Base-by-base conservation (phyloP, 495 filamentous ascomycete species). In the Pseudoneurospora amorphoporcata region DNA sequence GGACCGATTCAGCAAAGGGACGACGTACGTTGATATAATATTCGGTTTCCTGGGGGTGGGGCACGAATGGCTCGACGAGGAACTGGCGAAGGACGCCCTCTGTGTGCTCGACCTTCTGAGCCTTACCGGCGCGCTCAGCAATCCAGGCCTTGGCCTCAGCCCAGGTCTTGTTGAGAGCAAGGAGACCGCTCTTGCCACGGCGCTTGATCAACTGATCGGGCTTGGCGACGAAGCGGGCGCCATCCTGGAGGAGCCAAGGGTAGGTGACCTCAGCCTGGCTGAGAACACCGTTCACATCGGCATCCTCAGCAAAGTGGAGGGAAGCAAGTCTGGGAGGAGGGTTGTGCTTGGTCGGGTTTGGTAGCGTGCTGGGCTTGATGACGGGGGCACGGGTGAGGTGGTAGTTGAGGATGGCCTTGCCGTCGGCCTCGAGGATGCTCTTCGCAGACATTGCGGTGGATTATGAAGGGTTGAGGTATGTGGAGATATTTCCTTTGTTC, bases 371-470 rank as follows among this genome's bases (percentile, higher is more conserved):
- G 69, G 95, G 94, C 90, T 97, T 97, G 89, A 99, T 98, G 81
- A 97, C 91, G 72, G 95, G 91, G 73, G 95, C 94, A 79, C 95
- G 92, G 76, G 95, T 99, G 87, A 99, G 94, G 89, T 99, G 95
- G 88, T 97, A 99, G 91, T 97, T 98, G 88, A 99, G 87, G 87
- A 99, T 98, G 87, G 95, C 95, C 92, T 99, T 99, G 89, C 95
- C 95, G 86, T 99, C 95, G 87, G 96, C 95, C 86, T 99, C 95
- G 88, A 90, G 84, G 80, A 99, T 98, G 73, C 95, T 91, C 86
- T 99, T 99, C 83, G 95, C 96, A 82, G 95, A 96, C 95, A 99
- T 99, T 87, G 80, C 87, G 72, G 76, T 77, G 68, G 71, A 71
- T 76, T 73, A 74, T 69, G 58, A 69, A 53, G 71, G 43, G 5